phyloP scores from a whole-genome alignment of 164 flowering plant species.

The Vitis cinerea region DNA sequence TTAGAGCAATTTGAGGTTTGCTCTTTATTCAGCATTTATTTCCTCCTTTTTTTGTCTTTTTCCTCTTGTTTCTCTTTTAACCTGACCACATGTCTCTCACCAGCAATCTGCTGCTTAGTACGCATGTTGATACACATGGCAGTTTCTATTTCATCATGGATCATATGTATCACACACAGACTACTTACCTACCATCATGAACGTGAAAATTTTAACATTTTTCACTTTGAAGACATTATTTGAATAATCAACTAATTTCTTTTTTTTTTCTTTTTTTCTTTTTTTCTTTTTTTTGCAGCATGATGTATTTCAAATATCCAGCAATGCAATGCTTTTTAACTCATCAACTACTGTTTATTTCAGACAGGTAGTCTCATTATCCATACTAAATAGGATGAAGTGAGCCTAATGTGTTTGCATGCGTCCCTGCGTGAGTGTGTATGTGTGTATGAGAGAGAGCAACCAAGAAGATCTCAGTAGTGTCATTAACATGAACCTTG shows the following conservation, averaged over 20 bases:
- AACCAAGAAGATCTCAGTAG: background rate
- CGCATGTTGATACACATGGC: background rate
- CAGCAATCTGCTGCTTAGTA: background rate
- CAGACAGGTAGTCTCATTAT: slow-evolving; percentile 38
- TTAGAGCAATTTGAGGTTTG: slow-evolving; percentile 58
- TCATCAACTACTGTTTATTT: slow-evolving; percentile 36
- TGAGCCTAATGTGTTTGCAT: background rate
- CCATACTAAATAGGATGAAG: background rate
- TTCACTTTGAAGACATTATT: background rate
- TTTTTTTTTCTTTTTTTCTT: background rate
- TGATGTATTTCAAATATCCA: slow-evolving; percentile 46
- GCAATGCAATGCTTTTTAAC: slow-evolving; percentile 62
- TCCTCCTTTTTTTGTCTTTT: background rate
- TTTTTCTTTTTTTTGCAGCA: slow-evolving; percentile 29
- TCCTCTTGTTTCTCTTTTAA: background rate
- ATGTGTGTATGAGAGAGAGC: background rate
- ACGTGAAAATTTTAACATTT: background rate
- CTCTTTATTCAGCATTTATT: background rate
- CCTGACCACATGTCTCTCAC: too few species aligned
- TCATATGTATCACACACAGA: too few species aligned
- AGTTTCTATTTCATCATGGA: background rate
- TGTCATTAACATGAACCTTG: background rate
- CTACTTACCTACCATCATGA: background rate
- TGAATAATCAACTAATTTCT: background rate
- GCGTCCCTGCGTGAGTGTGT: too few species aligned